phyloP scores from a whole-genome alignment of 2,329 filamentous ascomycete species.

The Ophiostoma novo-ulmi region DNA sequence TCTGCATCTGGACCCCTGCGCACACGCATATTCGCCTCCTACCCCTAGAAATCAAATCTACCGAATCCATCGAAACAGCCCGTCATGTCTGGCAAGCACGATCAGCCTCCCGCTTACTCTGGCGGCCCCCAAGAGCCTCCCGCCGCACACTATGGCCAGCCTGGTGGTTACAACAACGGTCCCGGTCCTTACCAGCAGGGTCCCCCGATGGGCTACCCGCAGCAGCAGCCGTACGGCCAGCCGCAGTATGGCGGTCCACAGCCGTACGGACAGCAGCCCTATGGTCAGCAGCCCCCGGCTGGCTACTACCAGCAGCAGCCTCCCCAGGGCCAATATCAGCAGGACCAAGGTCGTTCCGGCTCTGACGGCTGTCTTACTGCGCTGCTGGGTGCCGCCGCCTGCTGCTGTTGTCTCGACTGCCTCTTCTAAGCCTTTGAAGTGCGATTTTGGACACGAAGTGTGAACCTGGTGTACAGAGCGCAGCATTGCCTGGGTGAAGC shows the following conservation, averaged over 20 bases:
- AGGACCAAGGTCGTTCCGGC: conserved; percentile 26
- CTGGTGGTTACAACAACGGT: conserved; percentile 19
- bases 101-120: conserved; percentile 44
- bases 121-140: conserved; percentile 34
- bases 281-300: conserved; percentile 31
- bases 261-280: conserved; percentile 36
- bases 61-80: background rate
- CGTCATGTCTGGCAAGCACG: conserved; percentile 43
- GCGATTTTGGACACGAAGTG: background rate
- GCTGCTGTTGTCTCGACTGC: conserved; percentile 55
- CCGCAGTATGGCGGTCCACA: conserved; percentile 33
- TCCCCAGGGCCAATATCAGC: conserved; percentile 32
- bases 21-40: background rate
- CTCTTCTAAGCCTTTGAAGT: conserved; percentile 42
- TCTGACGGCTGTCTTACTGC: conserved; percentile 39
- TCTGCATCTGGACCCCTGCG: background rate
- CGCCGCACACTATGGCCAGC: conserved; percentile 28
- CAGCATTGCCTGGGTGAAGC: background rate
- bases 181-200: conserved; percentile 36
- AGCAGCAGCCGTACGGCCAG: conserved; percentile 35
- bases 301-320: conserved; percentile 34
- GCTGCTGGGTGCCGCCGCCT: conserved; percentile 48
- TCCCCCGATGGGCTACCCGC: conserved; percentile 43
- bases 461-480: background rate
- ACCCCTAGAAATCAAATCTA: background rate